A percentile compares a stretch with the other conserved stretches of the same genome.
Evolutionary conservation across 441 rosid genomes (phyloP).

Genomic region (Pelargonium fulgidum): DNA sequence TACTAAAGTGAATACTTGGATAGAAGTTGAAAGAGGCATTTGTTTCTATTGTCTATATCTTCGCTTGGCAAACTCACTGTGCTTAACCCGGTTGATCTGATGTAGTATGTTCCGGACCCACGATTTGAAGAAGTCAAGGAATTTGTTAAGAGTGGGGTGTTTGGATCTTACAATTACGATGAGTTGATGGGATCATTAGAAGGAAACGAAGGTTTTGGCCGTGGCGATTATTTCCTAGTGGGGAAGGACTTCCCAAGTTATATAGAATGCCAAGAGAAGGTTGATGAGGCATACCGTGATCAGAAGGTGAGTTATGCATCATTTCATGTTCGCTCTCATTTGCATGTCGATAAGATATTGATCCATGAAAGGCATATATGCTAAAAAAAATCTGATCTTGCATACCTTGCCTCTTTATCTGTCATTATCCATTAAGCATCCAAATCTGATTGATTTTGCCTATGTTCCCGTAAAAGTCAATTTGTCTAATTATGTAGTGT

Average conservation of each 20-base stretch:
- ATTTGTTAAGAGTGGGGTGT: slow-evolving; percentile 61
- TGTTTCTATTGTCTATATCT: neutral
- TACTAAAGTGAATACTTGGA: no score
- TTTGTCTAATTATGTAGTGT: no score
- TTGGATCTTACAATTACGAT: slow-evolving; percentile 59
- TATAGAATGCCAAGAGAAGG: slow-evolving; percentile 79
- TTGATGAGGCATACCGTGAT: slow-evolving; percentile 69
- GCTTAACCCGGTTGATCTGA: slow-evolving; percentile 15
- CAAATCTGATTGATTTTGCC: neutral
- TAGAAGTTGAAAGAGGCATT: neutral
- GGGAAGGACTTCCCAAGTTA: slow-evolving; percentile 95
- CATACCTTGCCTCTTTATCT: neutral
- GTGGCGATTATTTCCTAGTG: slow-evolving; percentile 86
- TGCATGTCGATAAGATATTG: no score
- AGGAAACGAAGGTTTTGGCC: slow-evolving; percentile 86
- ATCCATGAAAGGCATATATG: neutral
- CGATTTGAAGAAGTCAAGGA: slow-evolving; percentile 81
- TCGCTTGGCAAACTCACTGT: neutral
- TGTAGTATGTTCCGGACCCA: slow-evolving; percentile 76
- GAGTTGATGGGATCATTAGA: slow-evolving; percentile 78
- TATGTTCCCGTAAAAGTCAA: no score
- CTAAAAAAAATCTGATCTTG: neutral
- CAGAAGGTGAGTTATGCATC: slow-evolving; percentile 43
- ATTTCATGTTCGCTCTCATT: neutral
- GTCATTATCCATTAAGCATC: neutral